phyloP scores from a whole-genome alignment of 192 early-diverging fungal genomes.

The Coemansia sp. region DNA sequence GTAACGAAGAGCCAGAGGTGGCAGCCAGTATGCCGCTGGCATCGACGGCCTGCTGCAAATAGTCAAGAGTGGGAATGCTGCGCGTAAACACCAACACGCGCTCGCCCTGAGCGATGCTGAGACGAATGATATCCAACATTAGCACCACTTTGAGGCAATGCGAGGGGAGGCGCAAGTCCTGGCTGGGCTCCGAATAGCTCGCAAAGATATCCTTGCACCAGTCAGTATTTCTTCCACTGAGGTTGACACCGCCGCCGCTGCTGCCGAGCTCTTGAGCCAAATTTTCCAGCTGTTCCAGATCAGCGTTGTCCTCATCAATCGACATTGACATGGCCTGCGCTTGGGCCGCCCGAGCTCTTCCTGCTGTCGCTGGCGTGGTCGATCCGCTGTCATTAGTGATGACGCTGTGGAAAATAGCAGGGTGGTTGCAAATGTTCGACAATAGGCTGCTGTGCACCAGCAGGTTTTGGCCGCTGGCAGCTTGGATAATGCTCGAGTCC shows the following conservation, averaged over 20 bases:
- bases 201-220: conserved; percentile 18
- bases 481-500: background rate
- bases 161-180: conserved; percentile 16
- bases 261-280: background rate
- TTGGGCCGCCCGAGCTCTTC: background rate
- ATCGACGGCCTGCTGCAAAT: conserved; percentile 28
- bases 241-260: conserved; percentile 4
- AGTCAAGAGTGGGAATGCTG: conserved; percentile 66
- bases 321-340: background rate
- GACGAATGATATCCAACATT: conserved; percentile 59
- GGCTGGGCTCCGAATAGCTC: background rate
- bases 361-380: too few species aligned
- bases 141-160: conserved; percentile 60
- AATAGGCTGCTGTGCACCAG: conserved; percentile 29
- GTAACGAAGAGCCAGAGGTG: conserved; percentile 17
- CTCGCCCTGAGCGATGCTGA: conserved; percentile 56
- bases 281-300: conserved; percentile 5
- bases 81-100: conserved; percentile 77
- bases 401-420: conserved; percentile 51
- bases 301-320: conserved; percentile 5
- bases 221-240: conserved; percentile 8
- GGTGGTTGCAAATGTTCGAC: conserved; percentile 68
- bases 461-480: conserved; percentile 11
- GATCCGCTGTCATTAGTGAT: background rate
- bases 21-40: conserved; percentile 13